These are phyloP conservation scores for Fusarium beomiforme DNA, from an alignment of 2,329 filamentous ascomycete species.

Conservation along the genomic window DNA sequence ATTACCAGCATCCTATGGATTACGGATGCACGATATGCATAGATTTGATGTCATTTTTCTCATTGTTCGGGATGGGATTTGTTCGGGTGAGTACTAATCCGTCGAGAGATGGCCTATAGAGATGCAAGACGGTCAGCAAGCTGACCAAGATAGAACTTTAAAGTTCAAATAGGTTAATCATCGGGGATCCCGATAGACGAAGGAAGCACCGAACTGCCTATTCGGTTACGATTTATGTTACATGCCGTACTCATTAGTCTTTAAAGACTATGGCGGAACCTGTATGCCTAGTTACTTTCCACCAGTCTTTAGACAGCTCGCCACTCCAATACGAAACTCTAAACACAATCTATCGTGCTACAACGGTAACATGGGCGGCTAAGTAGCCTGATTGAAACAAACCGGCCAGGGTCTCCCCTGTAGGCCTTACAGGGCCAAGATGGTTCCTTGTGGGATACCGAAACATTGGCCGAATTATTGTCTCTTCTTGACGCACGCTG, in stretches of 20 bases:
- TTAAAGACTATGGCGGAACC: neutral
- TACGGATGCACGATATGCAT: neutral
- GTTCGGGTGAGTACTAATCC: neutral
- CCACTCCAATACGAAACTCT: constrained; percentile 8
- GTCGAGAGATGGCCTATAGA: neutral
- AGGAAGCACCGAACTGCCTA: constrained; percentile 9
- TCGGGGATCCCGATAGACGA: constrained; percentile 13
- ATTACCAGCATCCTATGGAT: neutral
- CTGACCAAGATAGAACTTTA: neutral
- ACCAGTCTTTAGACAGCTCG: constrained; percentile 14
- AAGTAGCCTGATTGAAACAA: constrained; percentile 10
- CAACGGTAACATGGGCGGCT: neutral
- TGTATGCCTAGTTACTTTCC: constrained; percentile 5
- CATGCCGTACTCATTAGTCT: neutral
- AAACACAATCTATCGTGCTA: constrained; percentile 1
- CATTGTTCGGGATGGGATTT: neutral
- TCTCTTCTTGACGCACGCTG: neutral
- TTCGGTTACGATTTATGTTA: constrained; percentile 1
- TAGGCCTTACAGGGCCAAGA: neutral
- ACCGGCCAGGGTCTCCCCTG: neutral
- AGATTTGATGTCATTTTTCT: neutral
- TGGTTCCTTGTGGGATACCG: neutral
- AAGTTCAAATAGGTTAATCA: neutral
- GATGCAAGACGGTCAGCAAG: neutral
- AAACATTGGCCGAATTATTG: constrained; percentile 10